Conservation (phyloP, 257 asterid species). For the Nicotiana benthamiana region DNA sequence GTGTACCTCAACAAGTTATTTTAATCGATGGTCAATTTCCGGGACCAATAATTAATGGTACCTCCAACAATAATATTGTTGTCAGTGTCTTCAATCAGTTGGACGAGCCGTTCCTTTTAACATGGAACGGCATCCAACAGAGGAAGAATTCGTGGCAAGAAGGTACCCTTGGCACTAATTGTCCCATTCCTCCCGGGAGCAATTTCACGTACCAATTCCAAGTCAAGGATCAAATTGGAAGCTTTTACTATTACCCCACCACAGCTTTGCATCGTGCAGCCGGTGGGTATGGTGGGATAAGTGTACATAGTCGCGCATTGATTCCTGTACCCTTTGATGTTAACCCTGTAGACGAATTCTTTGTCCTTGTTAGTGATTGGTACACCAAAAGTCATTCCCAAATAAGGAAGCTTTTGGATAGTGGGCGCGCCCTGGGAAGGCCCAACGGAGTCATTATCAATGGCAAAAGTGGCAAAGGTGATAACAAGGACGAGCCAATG, state of each 20-base stretch:
- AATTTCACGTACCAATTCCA: constrained; percentile 51
- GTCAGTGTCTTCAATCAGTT: constrained; percentile 52
- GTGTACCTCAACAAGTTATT: constrained; percentile 53
- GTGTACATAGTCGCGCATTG: constrained; percentile 40
- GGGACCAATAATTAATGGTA: constrained; percentile 59
- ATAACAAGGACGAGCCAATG: constrained; percentile 34
- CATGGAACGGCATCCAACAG: constrained; percentile 62
- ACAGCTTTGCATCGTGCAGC: constrained; percentile 49
- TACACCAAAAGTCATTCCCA: constrained; percentile 36
- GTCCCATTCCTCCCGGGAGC: constrained; percentile 50
- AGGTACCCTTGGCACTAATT: constrained; percentile 45
- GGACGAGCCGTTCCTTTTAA: constrained; percentile 51
- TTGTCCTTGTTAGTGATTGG: constrained; percentile 58
- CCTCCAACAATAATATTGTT: constrained; percentile 62
- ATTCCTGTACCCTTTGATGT: constrained; percentile 51
- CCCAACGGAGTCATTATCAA: constrained; percentile 49
- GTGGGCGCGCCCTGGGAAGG: constrained; percentile 30
- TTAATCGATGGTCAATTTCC: constrained; percentile 57
- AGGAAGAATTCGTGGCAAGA: constrained; percentile 74
- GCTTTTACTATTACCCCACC: constrained; percentile 49
- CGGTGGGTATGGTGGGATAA: constrained; percentile 46
- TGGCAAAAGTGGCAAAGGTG: constrained; percentile 31
- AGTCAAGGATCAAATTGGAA: constrained; percentile 68
- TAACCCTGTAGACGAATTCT: constrained; percentile 34
- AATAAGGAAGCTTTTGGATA: constrained; percentile 29